phyloP scores from a whole-genome alignment of 2,329 filamentous ascomycete genomes.

The Thelonectria discophora region DNA sequence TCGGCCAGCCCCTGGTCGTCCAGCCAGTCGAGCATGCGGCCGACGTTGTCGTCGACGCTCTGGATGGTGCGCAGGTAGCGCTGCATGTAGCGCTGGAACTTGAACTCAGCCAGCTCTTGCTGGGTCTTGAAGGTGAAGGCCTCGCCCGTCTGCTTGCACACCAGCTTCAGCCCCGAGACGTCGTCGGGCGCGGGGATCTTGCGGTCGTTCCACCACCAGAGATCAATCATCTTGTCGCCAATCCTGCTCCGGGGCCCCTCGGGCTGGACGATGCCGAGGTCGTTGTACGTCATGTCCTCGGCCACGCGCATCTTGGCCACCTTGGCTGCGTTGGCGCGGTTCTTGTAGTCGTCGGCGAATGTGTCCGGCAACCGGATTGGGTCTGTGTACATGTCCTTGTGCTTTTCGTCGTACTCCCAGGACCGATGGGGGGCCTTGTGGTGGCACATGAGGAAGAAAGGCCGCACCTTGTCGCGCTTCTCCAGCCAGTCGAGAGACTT shows the following conservation, averaged over 20 bases:
- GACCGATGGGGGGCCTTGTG: constrained; percentile 64
- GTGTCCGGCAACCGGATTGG: constrained; percentile 59
- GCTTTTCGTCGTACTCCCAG: constrained; percentile 61
- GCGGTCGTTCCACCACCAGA: too few species aligned
- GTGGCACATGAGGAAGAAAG: constrained; percentile 66
- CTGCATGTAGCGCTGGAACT: constrained; percentile 66
- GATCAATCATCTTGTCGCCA: too few species aligned
- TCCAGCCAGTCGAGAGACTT: constrained; percentile 56
- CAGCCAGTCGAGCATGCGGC: constrained; percentile 57
- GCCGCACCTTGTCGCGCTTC: constrained; percentile 46
- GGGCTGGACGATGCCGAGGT: constrained; percentile 61
- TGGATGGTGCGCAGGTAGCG: constrained; percentile 63
- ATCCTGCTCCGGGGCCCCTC: constrained; percentile 56
- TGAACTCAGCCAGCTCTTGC: constrained; percentile 61
- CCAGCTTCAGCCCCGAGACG: constrained; percentile 43
- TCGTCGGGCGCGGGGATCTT: constrained; percentile 39
- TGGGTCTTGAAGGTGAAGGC: constrained; percentile 55
- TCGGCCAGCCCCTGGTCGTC: constrained; percentile 50
- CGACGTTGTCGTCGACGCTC: constrained; percentile 61
- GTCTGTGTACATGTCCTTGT: constrained; percentile 58
- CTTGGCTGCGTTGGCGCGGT: constrained; percentile 58
- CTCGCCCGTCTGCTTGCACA: constrained; percentile 58
- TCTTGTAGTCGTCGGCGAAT: constrained; percentile 63
- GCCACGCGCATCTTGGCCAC: constrained; percentile 62
- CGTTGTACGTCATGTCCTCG: constrained; percentile 61